Percentiles rank a stretch among this genome's conserved stretches.
phyloP scores from a whole-genome alignment of 2,329 filamentous ascomycete species.

The Arachnomyces sp. region DNA sequence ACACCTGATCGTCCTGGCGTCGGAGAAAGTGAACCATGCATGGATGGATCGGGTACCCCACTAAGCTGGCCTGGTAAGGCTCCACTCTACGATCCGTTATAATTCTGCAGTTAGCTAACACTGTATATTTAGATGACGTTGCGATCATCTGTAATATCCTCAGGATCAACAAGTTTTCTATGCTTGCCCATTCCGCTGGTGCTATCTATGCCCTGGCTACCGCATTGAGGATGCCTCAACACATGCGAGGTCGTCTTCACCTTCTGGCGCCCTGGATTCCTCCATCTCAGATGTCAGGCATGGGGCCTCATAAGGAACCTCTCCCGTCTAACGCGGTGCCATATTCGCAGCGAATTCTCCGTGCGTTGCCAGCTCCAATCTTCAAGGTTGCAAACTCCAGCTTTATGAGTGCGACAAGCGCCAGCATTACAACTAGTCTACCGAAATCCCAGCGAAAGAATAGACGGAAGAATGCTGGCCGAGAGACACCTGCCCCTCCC shows the following conservation, averaged over 20 bases:
- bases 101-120: conserved; percentile 19
- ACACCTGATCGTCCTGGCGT: conserved; percentile 91
- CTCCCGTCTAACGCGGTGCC: conserved; percentile 70
- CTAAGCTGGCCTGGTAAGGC: conserved; percentile 83
- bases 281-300: conserved; percentile 79
- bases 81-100: neutral
- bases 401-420: conserved; percentile 87
- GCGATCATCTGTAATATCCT: conserved; percentile 86
- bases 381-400: conserved; percentile 91
- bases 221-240: conserved; percentile 87
- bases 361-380: conserved; percentile 80
- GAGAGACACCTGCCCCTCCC: conserved; percentile 25
- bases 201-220: conserved; percentile 97
- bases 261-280: conserved; percentile 95
- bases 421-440: conserved; percentile 69
- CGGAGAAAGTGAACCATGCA: conserved; percentile 79
- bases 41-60: conserved; percentile 73
- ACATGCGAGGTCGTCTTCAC: conserved; percentile 89
- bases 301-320: conserved; percentile 62
- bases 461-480: conserved; percentile 48
- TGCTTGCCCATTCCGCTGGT: conserved; percentile 90
- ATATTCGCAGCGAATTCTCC: conserved; percentile 81
- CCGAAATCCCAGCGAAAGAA: conserved; percentile 55
- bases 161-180: conserved; percentile 91
- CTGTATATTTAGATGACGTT: conserved; percentile 56